Evolutionary conservation across 176 grass and related monocot species (phyloP), one percentile per base, ranked within the genome.

Genomic region (Ananas comosus): DNA sequence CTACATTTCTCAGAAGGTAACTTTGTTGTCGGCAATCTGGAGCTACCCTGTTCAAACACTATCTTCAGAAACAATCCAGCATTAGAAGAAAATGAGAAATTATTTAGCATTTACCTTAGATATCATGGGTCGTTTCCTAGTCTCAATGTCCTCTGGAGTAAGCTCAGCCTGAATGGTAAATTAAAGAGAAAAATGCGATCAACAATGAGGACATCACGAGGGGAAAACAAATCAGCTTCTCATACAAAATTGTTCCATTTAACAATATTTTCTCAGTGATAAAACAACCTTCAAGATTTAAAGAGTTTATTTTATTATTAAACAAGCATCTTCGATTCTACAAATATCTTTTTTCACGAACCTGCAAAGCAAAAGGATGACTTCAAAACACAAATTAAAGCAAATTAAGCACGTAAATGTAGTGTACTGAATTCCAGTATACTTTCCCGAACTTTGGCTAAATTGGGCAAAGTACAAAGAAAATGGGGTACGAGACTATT

Each of bases 91-190:
- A 79, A 75, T 11, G 25, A 80, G 70, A 12, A 16, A 65, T 29
- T 49, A 82, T 16, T 82, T 53, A 75, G 50, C 18, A 51, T 58
- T 72, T 85, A 97, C 93, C 86, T 83, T 82, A 50, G 77, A 70
- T 22, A 86, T 86, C 48, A 74, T 67, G 27, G 86, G 79, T 10
- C 86, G 81, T 80, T 97, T 97, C 83, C 82, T 87, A 66, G 81
- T 84, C 78, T 83, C 89, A 63, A 97, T 86, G 70, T 97, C 93
- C 63, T 97, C 89, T 66, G 93, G 93, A 81, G 89, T 92, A 65
- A 85, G 87, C 67, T 83, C 79, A 47, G 93, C 89, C 93, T 97
- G 84, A 69, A 75, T 52, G 6, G 4, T 50, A 28, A 17, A 69
- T n/a, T 48, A 61, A 17, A 49, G 53, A 75, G 17, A 54, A 66